Percentiles rank a stretch among this genome's conserved stretches.
These are phyloP conservation scores for Aphanomyces invadans DNA, from an alignment of 352 stramenopile genomes.

Conservation along the genomic window DNA sequence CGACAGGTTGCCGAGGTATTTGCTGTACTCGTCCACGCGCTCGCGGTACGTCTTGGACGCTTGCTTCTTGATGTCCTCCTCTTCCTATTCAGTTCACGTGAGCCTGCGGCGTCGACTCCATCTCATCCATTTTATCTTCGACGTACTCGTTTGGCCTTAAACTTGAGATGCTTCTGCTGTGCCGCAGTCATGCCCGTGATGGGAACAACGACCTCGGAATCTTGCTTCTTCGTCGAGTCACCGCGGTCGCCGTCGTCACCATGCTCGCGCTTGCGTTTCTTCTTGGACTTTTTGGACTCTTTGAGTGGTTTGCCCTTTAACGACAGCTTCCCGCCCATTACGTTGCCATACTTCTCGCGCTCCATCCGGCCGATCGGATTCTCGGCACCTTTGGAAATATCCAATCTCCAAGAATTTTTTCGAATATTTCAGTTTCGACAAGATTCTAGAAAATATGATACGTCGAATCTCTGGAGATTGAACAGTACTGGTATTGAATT, in stretches of 20 bases:
- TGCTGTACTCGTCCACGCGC: slow-evolving; percentile 95
- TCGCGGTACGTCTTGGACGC: slow-evolving; percentile 85
- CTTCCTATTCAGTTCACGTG: slow-evolving; percentile 63
- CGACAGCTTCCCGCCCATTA: slow-evolving; percentile 79
- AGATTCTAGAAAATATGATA: too few relatives aligned
- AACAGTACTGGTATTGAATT: too few relatives aligned
- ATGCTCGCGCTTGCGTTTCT: not conserved
- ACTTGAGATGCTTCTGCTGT: slow-evolving; percentile 67
- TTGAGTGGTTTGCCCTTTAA: slow-evolving; percentile 61
- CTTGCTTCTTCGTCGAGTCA: slow-evolving; percentile 24
- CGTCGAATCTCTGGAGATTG: too few relatives aligned
- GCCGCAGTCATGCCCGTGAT: slow-evolving; percentile 58
- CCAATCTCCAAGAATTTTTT: not conserved
- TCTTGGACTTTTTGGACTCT: slow-evolving; percentile 29
- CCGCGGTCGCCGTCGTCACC: slow-evolving; percentile 11
- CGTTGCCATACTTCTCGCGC: slow-evolving; percentile 23
- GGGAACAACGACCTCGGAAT: slow-evolving; percentile 29
- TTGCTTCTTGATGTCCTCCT: slow-evolving; percentile 80
- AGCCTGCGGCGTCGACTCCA: too few relatives aligned
- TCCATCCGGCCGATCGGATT: not conserved
- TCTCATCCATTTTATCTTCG: not conserved
- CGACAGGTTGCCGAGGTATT: slow-evolving; percentile 91
- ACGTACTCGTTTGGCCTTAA: slow-evolving; percentile 71
- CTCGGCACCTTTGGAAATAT: not conserved
- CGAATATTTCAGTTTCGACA: not conserved